These are phyloP conservation scores for Cutaneotrichosporon sp. DNA, from an alignment of 1,284 basidiomycete genomes.

Conservation along the genomic window DNA sequence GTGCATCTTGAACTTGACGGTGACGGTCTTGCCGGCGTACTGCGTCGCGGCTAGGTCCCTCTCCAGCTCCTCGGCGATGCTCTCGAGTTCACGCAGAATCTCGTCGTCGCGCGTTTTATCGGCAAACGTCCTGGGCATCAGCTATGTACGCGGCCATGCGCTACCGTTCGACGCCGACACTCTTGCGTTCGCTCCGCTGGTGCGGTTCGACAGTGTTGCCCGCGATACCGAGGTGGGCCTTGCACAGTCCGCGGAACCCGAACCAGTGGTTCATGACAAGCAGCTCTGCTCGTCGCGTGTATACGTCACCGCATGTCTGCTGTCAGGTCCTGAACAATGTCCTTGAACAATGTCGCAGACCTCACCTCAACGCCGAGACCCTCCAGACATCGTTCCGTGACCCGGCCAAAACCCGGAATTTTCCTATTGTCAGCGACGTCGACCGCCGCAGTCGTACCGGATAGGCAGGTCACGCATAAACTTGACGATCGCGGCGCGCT, in stretches of 20 bases:
- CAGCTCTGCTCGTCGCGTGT: conserved; percentile 62
- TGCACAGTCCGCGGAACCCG: conserved; percentile 64
- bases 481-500: conserved; percentile 58
- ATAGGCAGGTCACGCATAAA: conserved; percentile 55
- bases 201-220: conserved; percentile 72
- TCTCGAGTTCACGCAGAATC: conserved; percentile 68
- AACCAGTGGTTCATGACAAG: conserved; percentile 80
- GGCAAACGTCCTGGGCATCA: conserved; percentile 61
- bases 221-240: conserved; percentile 74
- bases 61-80: conserved; percentile 72
- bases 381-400: conserved; percentile 77
- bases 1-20: conserved; percentile 48
- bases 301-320: conserved; percentile 83
- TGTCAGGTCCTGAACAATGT: not conserved
- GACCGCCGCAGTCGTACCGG: conserved; percentile 17
- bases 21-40: conserved; percentile 48
- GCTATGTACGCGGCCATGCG: conserved; percentile 9
- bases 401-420: conserved; percentile 80
- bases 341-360: no score
- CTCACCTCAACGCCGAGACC: conserved; percentile 75
- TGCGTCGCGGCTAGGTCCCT: conserved; percentile 60
- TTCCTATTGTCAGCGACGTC: conserved; percentile 28
- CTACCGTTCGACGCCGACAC: conserved; percentile 86
- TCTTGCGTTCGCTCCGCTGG: conserved; percentile 73
- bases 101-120: conserved; percentile 59